Percentiles rank a stretch among this genome's conserved stretches.
These are phyloP conservation scores for Claviceps sp. DNA, from an alignment of 2,329 filamentous ascomycete genomes.

Conservation along the genomic window DNA sequence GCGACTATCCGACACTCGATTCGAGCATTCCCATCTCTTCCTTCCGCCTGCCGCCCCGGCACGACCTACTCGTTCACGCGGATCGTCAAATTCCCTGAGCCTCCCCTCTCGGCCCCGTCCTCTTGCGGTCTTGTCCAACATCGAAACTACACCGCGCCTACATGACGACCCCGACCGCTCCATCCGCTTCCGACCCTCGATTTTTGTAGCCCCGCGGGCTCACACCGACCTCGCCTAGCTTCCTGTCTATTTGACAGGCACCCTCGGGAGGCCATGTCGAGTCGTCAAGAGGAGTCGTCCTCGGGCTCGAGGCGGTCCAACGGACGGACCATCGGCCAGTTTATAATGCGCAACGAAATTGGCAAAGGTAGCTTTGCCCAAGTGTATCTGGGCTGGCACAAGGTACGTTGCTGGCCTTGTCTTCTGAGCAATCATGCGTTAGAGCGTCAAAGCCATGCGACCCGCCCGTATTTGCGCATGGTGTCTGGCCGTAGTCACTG, in stretches of 20 bases:
- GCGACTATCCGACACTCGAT: conserved; percentile 7
- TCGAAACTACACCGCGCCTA: conserved; percentile 15
- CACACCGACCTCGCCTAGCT: conserved; percentile 16
- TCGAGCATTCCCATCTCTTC: background rate
- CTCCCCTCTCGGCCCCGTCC: conserved; percentile 1
- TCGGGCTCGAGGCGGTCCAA: conserved; percentile 22
- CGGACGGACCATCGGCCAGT: conserved; percentile 49
- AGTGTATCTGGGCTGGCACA: conserved; percentile 78
- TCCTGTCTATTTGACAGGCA: conserved; percentile 20
- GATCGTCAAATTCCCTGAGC: background rate
- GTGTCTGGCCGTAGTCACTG: background rate
- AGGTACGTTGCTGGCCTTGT: conserved; percentile 34
- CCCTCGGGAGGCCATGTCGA: conserved; percentile 25
- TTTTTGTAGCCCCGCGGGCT: conserved; percentile 25
- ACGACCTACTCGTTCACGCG: background rate
- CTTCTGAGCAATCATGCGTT: no score
- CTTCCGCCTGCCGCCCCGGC: conserved; percentile 10
- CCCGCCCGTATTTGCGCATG: no score
- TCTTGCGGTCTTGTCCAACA: conserved; percentile 6
- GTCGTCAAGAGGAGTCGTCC: conserved; percentile 24
- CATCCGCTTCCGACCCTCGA: conserved; percentile 22
- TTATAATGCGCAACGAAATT: conserved; percentile 76
- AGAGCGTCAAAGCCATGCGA: no score
- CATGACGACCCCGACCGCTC: conserved; percentile 25
- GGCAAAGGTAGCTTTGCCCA: conserved; percentile 96